A percentile compares a stretch with the other conserved stretches of the same genome.
Conservation (phyloP, 306 rosid genomes). For the Prunus mume region DNA sequence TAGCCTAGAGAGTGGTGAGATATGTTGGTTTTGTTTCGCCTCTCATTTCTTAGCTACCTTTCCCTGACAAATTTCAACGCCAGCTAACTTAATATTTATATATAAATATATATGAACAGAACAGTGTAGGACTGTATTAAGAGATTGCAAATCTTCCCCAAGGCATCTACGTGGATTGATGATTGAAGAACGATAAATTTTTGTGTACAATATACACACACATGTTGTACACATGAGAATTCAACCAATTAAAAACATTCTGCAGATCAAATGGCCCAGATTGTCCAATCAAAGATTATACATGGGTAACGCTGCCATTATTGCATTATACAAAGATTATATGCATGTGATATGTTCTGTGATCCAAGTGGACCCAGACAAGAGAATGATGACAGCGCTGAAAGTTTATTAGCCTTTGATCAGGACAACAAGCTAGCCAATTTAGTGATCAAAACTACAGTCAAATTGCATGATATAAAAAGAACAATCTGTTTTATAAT, state of each 20-base stretch:
- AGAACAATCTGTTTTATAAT: not conserved
- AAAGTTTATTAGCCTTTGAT: not conserved
- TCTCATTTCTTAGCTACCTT: slow-evolving; percentile 1
- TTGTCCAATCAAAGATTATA: not conserved
- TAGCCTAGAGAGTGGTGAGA: not conserved
- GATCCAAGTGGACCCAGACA: not conserved
- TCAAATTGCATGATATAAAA: not conserved
- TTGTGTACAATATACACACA: not conserved
- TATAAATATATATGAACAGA: not conserved
- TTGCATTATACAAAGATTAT: not conserved
- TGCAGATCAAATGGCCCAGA: not conserved
- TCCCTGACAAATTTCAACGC: not conserved
- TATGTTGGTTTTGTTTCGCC: not conserved
- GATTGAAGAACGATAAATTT: slow-evolving; percentile 3
- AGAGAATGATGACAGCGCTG: slow-evolving; percentile 11
- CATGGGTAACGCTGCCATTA: not conserved
- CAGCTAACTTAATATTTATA: slow-evolving; percentile 1
- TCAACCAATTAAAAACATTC: not conserved
- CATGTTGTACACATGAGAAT: not conserved
- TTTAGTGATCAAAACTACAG: slow-evolving; percentile 10
- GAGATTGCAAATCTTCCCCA: not conserved
- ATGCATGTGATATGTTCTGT: slow-evolving; percentile 5
- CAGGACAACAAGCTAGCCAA: not conserved
- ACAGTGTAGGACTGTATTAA: not conserved
- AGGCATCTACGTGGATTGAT: not conserved